Conservation (phyloP, 169 alveolate genomes). For the Eimeria praecox region DNA sequence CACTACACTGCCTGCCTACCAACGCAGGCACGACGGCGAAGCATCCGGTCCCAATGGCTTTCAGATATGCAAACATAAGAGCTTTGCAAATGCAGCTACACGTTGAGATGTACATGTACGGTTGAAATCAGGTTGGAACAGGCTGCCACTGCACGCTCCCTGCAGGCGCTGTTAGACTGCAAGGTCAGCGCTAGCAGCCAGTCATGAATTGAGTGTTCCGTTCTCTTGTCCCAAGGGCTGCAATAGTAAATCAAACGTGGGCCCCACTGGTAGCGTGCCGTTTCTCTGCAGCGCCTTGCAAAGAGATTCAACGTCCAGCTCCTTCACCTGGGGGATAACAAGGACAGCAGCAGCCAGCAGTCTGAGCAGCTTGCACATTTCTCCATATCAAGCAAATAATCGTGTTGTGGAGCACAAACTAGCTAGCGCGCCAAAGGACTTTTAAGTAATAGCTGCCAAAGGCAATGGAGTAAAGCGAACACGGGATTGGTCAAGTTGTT, state of each 20-base stretch:
- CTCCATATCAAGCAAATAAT: not conserved
- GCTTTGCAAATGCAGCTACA: not conserved
- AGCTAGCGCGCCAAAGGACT: not conserved
- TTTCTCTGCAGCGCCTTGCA: slow-evolving; percentile 76
- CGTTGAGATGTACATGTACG: not conserved
- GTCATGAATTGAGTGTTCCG: not conserved
- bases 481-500: not conserved
- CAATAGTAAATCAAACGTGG: slow-evolving; percentile 42
- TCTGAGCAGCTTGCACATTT: not conserved
- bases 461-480: not conserved
- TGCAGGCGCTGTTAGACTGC: not conserved
- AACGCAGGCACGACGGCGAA: not conserved
- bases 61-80: not conserved
- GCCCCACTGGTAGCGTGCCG: slow-evolving; percentile 73
- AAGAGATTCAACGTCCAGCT: slow-evolving; percentile 74
- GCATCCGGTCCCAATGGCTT: not conserved
- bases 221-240: slow-evolving; percentile 56
- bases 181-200: not conserved
- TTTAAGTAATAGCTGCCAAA: not conserved
- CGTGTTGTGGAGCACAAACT: not conserved
- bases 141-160: not conserved
- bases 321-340: slow-evolving; percentile 42
- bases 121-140: not conserved
- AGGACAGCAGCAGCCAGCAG: not conserved
- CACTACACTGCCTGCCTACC: not conserved